Evolutionary conservation across 306 rosid genomes (phyloP), one percentile per base, ranked within the genome.

Genomic region (Rubus idaeus): DNA sequence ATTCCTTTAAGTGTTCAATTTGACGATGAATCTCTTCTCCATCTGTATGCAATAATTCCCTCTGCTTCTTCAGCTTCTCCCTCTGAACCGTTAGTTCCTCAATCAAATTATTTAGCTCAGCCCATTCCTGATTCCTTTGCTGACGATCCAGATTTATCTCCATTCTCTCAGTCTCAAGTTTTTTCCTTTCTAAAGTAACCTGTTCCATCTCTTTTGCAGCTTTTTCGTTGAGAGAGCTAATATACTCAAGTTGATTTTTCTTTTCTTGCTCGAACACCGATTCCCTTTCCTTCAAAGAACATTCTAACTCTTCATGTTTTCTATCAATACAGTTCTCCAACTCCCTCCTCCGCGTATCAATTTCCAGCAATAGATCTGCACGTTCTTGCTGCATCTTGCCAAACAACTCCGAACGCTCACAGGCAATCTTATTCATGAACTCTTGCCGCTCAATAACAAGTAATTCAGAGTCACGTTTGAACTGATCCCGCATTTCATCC

Each of bases 291-390:
- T 77, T 91, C 88, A 92, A 85, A 77, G 90, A 83, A 80, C 87
- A 82, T 85, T 92, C 99, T 66, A 96, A 85, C 77, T 92, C 99
- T 87, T 91, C 98, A 42, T 90, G 96, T 78, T 96, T 91, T 83
- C 87, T 90, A 81, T 89, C 94, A 77, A 96, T 84, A 58, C 96
- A 89, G 84, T 84, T 91, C 87, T 89, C 90, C 75, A 92, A 61
- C 55, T 96, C 98, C 75, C 74, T 83, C 87, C 83, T 86, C 79
- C 90, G 96, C 79, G 81, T 83, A 84, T 96, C 98, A 76, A 88
- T 86, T 57, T 96, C 99, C 83, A 71, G 78, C 80, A 92, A 75
- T 82, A 96, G 85, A 84, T 91, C 97, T 41, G 87, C 89, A 18
- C 89, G 91, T 80, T 96, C 99, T 84, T 92, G 90, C 88, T 91